Conservation (phyloP, 106 monocot genomes). For the Dendrobium huoshanense region DNA sequence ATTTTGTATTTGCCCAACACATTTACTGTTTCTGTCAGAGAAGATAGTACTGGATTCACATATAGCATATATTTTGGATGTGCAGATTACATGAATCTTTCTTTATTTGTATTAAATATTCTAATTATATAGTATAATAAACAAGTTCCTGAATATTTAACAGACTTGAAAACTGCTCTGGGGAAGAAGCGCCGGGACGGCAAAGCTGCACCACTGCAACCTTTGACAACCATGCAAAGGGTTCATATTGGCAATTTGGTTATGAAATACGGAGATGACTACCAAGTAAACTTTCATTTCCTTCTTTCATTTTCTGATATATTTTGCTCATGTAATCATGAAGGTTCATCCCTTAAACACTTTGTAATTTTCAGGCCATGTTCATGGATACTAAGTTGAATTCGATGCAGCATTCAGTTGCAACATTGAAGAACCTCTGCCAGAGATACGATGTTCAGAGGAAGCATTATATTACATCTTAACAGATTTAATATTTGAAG, state of each 20-base stretch:
- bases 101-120: background rate
- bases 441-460: slow-evolving; percentile 26
- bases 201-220: slow-evolving; percentile 41
- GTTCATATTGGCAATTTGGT: slow-evolving; percentile 56
- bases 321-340: no score
- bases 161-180: slow-evolving; percentile 72
- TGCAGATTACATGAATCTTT: background rate
- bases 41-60: background rate
- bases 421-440: slow-evolving; percentile 49
- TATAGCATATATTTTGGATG: background rate
- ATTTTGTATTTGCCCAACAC: background rate
- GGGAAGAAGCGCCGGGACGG: slow-evolving; percentile 87
- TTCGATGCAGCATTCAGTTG: slow-evolving; percentile 60
- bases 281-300: slow-evolving; percentile 41
- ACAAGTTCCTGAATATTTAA: background rate
- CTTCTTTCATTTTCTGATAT: background rate
- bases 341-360: no score
- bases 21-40: background rate
- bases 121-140: background rate
- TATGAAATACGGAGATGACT: slow-evolving; percentile 73
- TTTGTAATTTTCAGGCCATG: slow-evolving; percentile 44
- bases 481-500: background rate
- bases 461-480: background rate
- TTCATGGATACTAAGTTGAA: slow-evolving; percentile 67
- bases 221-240: slow-evolving; percentile 68